Conservation (phyloP, 2,329 filamentous ascomycete genomes). For the Diplodia sapinea region DNA sequence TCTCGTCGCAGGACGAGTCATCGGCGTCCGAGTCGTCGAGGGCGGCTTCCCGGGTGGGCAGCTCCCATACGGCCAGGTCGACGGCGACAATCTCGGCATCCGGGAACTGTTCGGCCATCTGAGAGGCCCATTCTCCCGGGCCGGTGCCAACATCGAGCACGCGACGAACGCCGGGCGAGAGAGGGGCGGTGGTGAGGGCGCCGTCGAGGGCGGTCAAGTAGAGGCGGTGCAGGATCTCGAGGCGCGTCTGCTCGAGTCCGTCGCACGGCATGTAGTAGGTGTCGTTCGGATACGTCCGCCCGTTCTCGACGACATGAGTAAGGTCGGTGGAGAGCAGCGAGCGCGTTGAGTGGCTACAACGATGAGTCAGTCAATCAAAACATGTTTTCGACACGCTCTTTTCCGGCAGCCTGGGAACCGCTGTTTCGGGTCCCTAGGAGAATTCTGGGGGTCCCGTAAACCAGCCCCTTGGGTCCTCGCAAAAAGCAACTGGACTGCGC, state of each 20-base stretch:
- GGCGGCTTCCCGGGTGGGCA: constrained; percentile 44
- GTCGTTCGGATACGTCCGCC: constrained; percentile 65
- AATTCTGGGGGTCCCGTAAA: constrained; percentile 9
- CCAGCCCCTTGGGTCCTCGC: constrained; percentile 9
- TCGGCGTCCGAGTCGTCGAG: constrained; percentile 34
- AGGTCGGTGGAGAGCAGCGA: constrained; percentile 55
- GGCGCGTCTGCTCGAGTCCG: constrained; percentile 66
- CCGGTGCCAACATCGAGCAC: constrained; percentile 55
- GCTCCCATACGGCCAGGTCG: constrained; percentile 56
- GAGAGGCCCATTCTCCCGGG: constrained; percentile 58
- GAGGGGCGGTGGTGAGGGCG: constrained; percentile 44
- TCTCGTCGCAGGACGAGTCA: constrained; percentile 38
- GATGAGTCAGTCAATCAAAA: constrained; percentile 19
- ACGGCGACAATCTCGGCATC: constrained; percentile 57
- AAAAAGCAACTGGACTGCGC: not conserved
- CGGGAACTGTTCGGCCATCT: constrained; percentile 52
- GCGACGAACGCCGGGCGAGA: constrained; percentile 38
- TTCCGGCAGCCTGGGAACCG: constrained; percentile 25
- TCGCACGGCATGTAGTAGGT: constrained; percentile 72
- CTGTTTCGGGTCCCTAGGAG: constrained; percentile 19
- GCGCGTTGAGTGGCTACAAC: constrained; percentile 41
- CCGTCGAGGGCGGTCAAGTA: constrained; percentile 55
- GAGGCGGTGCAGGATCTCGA: constrained; percentile 67
- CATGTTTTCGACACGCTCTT: constrained; percentile 4
- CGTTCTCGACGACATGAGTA: constrained; percentile 65